Evolutionary conservation across 345 rosid genomes (phyloP).

Genomic region (Eucalyptus brandiana): DNA sequence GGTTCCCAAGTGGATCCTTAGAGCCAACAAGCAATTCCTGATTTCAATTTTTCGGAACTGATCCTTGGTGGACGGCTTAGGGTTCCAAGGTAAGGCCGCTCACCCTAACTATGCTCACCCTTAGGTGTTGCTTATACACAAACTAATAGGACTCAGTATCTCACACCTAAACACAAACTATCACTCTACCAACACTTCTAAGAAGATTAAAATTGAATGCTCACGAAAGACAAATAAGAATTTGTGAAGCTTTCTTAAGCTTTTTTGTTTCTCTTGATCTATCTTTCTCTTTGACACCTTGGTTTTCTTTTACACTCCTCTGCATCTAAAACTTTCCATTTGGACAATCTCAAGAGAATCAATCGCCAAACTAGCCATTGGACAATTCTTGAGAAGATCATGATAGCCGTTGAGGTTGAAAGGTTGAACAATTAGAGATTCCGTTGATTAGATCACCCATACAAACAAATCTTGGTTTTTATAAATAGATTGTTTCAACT

Average conservation of each 20-base stretch:
- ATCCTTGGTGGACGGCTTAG: fast-evolving
- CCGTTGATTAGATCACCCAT: neutral
- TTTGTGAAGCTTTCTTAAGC: neutral
- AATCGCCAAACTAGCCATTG: neutral
- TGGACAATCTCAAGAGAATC: neutral
- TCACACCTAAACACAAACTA: neutral
- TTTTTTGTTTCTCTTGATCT: neutral
- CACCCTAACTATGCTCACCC: neutral
- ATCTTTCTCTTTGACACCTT: neutral
- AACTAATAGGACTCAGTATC: neutral
- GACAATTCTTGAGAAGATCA: neutral
- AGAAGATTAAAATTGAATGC: neutral
- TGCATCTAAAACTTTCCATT: neutral
- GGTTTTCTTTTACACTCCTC: neutral
- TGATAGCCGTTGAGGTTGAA: neutral
- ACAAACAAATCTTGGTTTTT: neutral
- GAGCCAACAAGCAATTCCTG: fast-evolving
- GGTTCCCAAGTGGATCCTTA: neutral
- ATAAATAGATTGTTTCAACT: neutral
- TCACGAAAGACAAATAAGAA: neutral
- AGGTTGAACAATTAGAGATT: neutral
- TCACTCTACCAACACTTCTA: neutral
- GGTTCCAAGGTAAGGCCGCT: neutral
- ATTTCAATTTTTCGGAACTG: too few relatives aligned
- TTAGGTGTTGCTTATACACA: neutral